Percentiles rank a stretch among this genome's conserved stretches.
Evolutionary conservation across 306 rosid species (phyloP).

Genomic region (Rubus parviflorus): DNA sequence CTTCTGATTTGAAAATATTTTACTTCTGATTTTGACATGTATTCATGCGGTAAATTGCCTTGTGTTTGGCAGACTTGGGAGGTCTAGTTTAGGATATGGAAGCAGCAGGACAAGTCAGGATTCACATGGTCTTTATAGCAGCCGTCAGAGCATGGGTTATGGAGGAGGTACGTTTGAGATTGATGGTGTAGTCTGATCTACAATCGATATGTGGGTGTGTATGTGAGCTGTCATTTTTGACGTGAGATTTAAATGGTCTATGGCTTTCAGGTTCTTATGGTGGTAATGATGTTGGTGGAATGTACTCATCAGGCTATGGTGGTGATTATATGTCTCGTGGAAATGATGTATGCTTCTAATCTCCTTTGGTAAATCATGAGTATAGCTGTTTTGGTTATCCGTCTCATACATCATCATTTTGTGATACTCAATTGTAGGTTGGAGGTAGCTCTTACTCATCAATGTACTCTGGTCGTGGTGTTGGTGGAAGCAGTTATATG

Average conservation of each 20-base stretch:
- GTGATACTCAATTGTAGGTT: slow-evolving; percentile 45
- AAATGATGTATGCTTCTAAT: slow-evolving; percentile 63
- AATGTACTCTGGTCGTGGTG: slow-evolving; percentile 68
- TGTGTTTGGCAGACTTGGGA: slow-evolving; percentile 57
- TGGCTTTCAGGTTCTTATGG: slow-evolving; percentile 68
- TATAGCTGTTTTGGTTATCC: neutral
- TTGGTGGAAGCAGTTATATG: slow-evolving; percentile 77
- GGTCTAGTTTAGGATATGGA: slow-evolving; percentile 71
- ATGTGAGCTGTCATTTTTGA: neutral
- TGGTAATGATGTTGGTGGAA: slow-evolving; percentile 60
- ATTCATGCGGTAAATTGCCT: slow-evolving; percentile 15
- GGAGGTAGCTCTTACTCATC: slow-evolving; percentile 82
- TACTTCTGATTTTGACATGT: neutral
- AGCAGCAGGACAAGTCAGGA: slow-evolving; percentile 75
- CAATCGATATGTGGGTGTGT: neutral
- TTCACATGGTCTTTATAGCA: slow-evolving; percentile 66
- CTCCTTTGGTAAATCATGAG: neutral
- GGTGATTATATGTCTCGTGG: slow-evolving; percentile 74
- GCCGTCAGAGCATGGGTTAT: slow-evolving; percentile 62
- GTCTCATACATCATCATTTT: slow-evolving; percentile 2
- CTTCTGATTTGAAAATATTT: slow-evolving; percentile 4
- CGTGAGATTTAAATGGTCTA: neutral
- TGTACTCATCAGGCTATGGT: slow-evolving; percentile 87
- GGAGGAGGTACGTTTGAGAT: slow-evolving; percentile 50
- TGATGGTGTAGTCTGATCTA: neutral